Evolutionary conservation across 768 basidiomycete genomes (phyloP).

Genomic region (Crepidotus variabilis): DNA sequence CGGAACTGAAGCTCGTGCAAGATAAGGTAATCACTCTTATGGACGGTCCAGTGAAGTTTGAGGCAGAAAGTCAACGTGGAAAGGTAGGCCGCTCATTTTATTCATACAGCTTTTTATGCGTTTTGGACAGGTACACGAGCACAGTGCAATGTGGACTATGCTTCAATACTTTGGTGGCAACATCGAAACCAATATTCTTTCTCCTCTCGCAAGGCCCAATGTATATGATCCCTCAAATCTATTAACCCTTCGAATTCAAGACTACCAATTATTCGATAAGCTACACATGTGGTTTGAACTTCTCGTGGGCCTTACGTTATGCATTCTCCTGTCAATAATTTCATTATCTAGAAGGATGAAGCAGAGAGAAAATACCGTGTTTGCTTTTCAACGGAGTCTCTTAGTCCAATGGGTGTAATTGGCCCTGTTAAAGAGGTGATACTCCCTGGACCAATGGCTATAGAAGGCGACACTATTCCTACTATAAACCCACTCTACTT

Average conservation of each 20-base stretch:
- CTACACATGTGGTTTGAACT: background rate
- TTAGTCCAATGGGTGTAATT: background rate
- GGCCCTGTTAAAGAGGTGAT: background rate
- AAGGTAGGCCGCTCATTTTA: background rate
- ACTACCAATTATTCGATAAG: background rate
- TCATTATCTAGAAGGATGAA: background rate
- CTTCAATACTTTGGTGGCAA: background rate
- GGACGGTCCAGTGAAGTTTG: background rate
- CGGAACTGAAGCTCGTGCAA: background rate
- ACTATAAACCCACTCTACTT: background rate
- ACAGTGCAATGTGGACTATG: background rate
- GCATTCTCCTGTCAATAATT: background rate
- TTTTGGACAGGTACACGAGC: background rate
- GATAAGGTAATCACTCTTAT: background rate
- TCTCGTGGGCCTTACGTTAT: background rate
- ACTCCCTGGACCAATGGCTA: background rate
- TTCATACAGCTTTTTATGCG: background rate
- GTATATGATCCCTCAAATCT: background rate
- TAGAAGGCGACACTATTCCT: background rate
- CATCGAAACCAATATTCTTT: background rate
- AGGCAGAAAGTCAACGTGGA: background rate
- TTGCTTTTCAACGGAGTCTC: background rate
- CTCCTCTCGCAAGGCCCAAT: background rate
- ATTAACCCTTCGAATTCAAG: background rate
- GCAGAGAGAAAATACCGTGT: background rate